phyloP scores from a whole-genome alignment of 1,139 yeast species.

The Candida sanyaensis region DNA sequence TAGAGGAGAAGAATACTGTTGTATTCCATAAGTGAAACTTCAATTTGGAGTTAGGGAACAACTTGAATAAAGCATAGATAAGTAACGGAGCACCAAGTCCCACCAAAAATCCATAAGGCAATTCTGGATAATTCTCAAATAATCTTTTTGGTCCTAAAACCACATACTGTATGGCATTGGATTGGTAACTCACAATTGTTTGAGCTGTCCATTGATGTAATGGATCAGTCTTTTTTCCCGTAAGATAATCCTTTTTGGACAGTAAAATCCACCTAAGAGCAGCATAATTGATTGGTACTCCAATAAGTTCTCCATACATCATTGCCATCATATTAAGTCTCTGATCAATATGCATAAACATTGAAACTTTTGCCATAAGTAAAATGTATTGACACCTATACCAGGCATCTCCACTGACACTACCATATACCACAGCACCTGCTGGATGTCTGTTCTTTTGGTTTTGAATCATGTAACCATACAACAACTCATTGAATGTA shows the following conservation, averaged over 20 bases:
- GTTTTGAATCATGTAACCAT: constrained; percentile 47
- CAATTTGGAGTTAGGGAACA: constrained; percentile 19
- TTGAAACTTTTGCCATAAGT: constrained; percentile 50
- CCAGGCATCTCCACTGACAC: constrained; percentile 56
- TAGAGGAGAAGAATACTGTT: constrained; percentile 50
- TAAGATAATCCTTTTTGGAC: constrained; percentile 38
- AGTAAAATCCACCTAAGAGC: constrained; percentile 48
- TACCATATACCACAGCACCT: constrained; percentile 49
- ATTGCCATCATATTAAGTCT: constrained; percentile 49
- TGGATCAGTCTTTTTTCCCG: constrained; percentile 42
- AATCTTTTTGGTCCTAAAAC: constrained; percentile 48
- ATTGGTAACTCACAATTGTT: constrained; percentile 38
- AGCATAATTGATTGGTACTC: constrained; percentile 50
- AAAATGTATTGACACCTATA: constrained; percentile 52
- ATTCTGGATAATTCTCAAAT: constrained; percentile 38
- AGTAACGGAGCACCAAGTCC: constrained; percentile 42
- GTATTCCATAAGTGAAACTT: constrained; percentile 47
- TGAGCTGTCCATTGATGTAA: constrained; percentile 58
- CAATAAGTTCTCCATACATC: constrained; percentile 51
- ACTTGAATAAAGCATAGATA: constrained; percentile 29
- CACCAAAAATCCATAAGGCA: constrained; percentile 47
- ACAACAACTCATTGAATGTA: constrained; percentile 50
- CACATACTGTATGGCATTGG: constrained; percentile 53
- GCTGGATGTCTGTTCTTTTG: constrained; percentile 42
- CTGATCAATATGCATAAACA: constrained; percentile 52